A percentile compares a stretch with the other conserved stretches of the same genome.
Evolutionary conservation across 768 basidiomycete genomes (phyloP).

Genomic region (Galerina marginata): DNA sequence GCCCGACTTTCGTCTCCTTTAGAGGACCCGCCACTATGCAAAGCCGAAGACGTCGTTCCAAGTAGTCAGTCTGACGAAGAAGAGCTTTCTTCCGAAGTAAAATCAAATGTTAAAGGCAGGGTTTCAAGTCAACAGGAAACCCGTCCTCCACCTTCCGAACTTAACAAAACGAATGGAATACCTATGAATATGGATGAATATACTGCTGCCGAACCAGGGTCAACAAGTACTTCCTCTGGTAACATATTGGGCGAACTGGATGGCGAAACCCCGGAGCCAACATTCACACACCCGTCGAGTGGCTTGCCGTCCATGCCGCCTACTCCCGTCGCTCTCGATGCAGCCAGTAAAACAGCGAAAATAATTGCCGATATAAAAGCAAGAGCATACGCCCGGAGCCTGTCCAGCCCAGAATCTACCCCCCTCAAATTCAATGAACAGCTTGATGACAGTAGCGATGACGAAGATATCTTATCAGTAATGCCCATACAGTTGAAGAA

Average conservation of each 20-base stretch:
- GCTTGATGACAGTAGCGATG: constrained; percentile 59
- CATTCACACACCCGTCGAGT: constrained; percentile 29
- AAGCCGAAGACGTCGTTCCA: constrained; percentile 47
- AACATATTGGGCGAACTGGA: background rate
- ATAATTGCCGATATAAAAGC: constrained; percentile 71
- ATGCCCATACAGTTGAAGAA: constrained; percentile 14
- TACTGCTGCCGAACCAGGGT: background rate
- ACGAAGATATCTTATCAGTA: constrained; percentile 36
- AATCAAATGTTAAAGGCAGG: background rate
- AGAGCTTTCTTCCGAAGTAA: constrained; percentile 1
- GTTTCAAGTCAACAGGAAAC: too few relatives aligned
- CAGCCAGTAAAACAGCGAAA: constrained; percentile 53
- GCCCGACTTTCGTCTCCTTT: constrained; percentile 40
- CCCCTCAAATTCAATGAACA: constrained; percentile 44
- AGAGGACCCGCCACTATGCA: constrained; percentile 22
- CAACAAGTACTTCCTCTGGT: background rate
- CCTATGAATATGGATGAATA: constrained; percentile 6
- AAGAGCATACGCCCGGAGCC: constrained; percentile 53
- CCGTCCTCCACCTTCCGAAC: background rate
- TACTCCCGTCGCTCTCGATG: constrained; percentile 40
- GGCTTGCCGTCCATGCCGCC: constrained; percentile 29
- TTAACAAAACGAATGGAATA: background rate
- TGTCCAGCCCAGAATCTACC: constrained; percentile 51
- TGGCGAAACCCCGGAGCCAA: constrained; percentile 6
- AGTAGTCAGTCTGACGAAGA: constrained; percentile 69